Base-by-base conservation (phyloP, 805 yeast species). In the Cyberlindnera subsufficiens region DNA sequence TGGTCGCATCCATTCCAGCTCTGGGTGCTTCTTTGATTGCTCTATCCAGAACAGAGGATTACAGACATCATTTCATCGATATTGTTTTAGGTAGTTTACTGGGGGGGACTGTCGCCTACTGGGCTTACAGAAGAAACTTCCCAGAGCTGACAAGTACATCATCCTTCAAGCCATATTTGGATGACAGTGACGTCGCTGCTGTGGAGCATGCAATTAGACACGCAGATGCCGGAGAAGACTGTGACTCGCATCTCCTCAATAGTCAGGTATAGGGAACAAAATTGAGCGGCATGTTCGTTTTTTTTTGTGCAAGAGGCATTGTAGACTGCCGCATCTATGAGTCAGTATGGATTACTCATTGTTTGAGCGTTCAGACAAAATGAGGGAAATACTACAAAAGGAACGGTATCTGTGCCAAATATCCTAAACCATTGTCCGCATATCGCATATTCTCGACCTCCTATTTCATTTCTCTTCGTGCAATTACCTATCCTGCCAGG, bases 31-130 rank as follows among this genome's bases (percentile, higher is more conserved):
- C 75, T 1, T 71, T 82, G 49, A 80, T 91, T 52, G 98, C 97
- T 0, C 63, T 86, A 36, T 79, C 93, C 32, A 75, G 99, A 54
- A 86, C 96, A 1, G 83, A 85, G 55, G 99, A 91, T 64, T 90
- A 90, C 64, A 74, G 97, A 60, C 99, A 91, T 58, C 98, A 91
- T 64, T 88, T 86, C 58, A 68, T 86, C 15, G 99, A 91, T 62
- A 83, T 93, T 1, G 53, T 84, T 2, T 56, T 82, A 14, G 99
- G 99, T 3, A 69, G 84, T 25, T 15, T 69, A 1, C 57, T 91
- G 3, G 99, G 99, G 1, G 49, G 65, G 5, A 45, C 67, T 3
- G 63, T 82, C 30, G 91, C 90, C 51, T 60, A 61, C 47, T 61
- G 61, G 56, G 47, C 63, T 3, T 71, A 71, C 42, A 61, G 61